A percentile compares a stretch with the other conserved stretches of the same genome.
These are phyloP conservation scores for Hericium coralloides DNA, from an alignment of 768 basidiomycete species.

Conservation along the genomic window DNA sequence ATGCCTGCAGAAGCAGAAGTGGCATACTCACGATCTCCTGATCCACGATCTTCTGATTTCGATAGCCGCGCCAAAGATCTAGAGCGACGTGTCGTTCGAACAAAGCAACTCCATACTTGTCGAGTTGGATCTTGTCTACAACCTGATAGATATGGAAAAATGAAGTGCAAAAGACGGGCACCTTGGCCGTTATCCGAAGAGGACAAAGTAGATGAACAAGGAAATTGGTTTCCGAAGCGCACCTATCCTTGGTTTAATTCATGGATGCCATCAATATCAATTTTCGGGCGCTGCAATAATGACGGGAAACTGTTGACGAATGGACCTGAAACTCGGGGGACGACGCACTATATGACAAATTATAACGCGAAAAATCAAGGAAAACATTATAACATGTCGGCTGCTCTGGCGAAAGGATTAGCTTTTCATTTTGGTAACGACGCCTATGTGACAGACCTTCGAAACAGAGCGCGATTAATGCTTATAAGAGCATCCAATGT, in stretches of 20 bases:
- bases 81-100: neutral
- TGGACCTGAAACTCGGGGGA: constrained; percentile 23
- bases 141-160: constrained; percentile 2
- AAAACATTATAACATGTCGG: constrained; percentile 25
- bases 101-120: constrained; percentile 18
- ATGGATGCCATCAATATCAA: constrained; percentile 19
- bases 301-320: constrained; percentile 33
- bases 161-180: constrained; percentile 18
- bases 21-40: constrained; percentile 27
- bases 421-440: constrained; percentile 19
- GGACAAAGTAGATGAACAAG: constrained; percentile 9
- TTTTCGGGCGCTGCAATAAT: constrained; percentile 28
- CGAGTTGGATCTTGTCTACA: constrained; percentile 4
- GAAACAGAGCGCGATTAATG: constrained; percentile 20
- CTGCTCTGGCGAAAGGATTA: constrained; percentile 23
- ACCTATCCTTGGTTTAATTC: constrained; percentile 14
- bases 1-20: too few relatives aligned
- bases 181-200: constrained; percentile 11
- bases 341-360: constrained; percentile 26
- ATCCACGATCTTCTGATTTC: too few relatives aligned
- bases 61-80: neutral
- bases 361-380: constrained; percentile 15
- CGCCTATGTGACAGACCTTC: constrained; percentile 14
- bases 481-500: constrained; percentile 24
- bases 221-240: constrained; percentile 13